phyloP scores from a whole-genome alignment of 495 filamentous ascomycete species.

The Annulohypoxylon maeteangense region DNA sequence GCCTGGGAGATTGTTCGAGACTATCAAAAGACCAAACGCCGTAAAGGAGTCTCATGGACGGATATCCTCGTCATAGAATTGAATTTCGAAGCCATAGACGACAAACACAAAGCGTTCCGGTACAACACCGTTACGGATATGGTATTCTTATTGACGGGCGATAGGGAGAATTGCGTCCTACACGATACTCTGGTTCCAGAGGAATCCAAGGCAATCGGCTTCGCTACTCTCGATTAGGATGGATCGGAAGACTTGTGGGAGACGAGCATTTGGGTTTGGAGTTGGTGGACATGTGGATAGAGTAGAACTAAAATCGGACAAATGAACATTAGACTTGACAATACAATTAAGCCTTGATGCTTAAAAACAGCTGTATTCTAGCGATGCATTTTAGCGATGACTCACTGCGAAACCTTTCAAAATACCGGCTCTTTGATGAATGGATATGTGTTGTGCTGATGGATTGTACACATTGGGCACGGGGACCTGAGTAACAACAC shows the following conservation, averaged over 20 bases:
- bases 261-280: no score
- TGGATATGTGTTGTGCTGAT: neutral
- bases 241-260: no score
- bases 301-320: neutral
- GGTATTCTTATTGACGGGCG: neutral
- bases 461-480: neutral
- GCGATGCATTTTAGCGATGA: no score
- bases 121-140: neutral
- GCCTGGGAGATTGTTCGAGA: neutral
- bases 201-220: constrained; percentile 1
- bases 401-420: neutral
- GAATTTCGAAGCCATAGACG: neutral
- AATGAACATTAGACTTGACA: neutral
- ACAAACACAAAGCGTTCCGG: neutral
- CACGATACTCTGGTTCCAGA: neutral
- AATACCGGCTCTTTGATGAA: neutral
- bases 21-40: neutral
- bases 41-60: neutral
- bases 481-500: neutral
- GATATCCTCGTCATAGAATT: neutral
- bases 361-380: neutral
- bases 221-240: no score
- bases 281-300: neutral
- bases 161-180: neutral
- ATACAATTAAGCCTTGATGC: neutral